Evolutionary conservation across 768 basidiomycete genomes (phyloP).

Genomic region (Exidia glandulosa): DNA sequence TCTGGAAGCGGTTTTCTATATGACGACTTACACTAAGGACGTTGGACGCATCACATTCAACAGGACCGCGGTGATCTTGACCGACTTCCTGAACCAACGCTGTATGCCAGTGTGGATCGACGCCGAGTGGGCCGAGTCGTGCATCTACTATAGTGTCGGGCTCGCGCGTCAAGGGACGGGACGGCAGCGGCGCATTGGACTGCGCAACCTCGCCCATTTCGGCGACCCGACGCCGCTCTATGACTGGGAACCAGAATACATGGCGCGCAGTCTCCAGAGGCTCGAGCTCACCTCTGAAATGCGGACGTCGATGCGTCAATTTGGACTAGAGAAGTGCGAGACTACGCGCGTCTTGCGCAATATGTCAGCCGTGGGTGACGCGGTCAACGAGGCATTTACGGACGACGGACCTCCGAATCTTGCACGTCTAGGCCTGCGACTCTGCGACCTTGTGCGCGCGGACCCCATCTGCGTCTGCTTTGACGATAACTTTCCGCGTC

Average conservation of each 20-base stretch:
- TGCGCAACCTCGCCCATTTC: not conserved
- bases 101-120: not conserved
- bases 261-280: not conserved
- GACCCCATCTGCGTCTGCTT: not conserved
- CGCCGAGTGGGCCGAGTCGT: not conserved
- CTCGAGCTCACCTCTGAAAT: not conserved
- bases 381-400: not conserved
- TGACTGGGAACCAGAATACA: not conserved
- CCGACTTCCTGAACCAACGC: not conserved
- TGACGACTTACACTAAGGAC: not conserved
- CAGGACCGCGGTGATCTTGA: not conserved
- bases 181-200: not conserved
- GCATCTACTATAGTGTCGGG: not conserved
- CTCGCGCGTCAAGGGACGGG: not conserved
- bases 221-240: not conserved
- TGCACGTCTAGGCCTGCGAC: not conserved
- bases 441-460: not conserved
- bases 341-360: not conserved
- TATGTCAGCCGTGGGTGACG: not conserved
- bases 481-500: not conserved
- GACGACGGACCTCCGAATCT: not conserved
- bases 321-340: not conserved
- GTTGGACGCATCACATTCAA: not conserved
- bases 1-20: not conserved
- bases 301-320: not conserved